Conservation (phyloP, 257 asterid genomes). For the Solanum tacnaense region DNA sequence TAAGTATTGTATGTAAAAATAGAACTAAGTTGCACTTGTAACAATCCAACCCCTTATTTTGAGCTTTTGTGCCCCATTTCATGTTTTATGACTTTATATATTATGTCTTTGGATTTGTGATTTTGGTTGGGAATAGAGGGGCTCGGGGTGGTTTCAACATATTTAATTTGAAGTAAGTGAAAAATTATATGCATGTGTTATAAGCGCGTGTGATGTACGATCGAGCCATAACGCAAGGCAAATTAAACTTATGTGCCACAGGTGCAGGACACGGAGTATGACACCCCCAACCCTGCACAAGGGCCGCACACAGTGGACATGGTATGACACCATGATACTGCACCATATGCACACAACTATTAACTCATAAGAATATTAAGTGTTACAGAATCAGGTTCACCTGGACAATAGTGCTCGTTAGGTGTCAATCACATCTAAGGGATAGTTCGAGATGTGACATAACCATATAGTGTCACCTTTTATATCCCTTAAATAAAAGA, state of each 20-base stretch:
- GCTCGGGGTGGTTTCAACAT: not conserved
- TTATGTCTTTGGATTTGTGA: not conserved
- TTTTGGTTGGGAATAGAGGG: not conserved
- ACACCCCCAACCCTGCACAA: not conserved
- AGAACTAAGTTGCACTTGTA: not conserved
- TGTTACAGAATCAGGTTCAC: not conserved
- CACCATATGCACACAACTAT: not conserved
- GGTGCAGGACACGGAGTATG: not conserved
- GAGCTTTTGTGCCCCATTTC: not conserved
- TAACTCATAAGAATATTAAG: not conserved
- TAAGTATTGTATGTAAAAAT: not conserved
- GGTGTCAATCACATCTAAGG: not conserved
- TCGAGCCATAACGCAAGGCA: not conserved
- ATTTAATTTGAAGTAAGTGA: not conserved
- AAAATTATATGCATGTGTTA: not conserved
- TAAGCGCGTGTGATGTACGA: not conserved
- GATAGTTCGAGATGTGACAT: not conserved
- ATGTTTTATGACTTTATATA: not conserved
- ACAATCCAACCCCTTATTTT: not conserved
- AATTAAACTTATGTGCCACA: not conserved
- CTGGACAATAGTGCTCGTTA: not conserved
- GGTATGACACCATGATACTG: not conserved
- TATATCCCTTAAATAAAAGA: not conserved
- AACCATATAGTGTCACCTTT: not conserved
- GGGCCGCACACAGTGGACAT: not conserved